Conservation (phyloP, 2,329 filamentous ascomycete genomes). For the Microdochium trichocladiopsis region DNA sequence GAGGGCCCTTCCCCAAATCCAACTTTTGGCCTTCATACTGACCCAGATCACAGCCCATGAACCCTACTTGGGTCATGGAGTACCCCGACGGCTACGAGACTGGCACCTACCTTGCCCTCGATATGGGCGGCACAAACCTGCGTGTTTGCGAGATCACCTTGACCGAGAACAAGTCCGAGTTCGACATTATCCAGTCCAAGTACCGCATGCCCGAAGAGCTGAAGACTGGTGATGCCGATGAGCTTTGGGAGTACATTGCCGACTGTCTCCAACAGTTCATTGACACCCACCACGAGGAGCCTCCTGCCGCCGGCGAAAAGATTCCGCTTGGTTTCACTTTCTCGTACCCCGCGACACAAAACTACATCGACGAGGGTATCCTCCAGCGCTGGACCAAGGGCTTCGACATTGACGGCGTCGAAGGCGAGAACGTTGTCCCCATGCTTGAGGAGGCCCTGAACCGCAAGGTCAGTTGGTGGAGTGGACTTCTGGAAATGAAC, state of each 20-base stretch:
- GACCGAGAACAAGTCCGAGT: constrained; percentile 80
- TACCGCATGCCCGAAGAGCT: constrained; percentile 92
- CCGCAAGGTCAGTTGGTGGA: constrained; percentile 45
- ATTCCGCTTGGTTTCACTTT: constrained; percentile 91
- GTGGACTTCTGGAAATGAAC: neutral
- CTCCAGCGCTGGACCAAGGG: constrained; percentile 97
- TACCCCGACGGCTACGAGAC: constrained; percentile 83
- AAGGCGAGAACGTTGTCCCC: constrained; percentile 84
- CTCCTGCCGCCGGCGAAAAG: constrained; percentile 47
- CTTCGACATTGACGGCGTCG: constrained; percentile 87
- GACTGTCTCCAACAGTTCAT: constrained; percentile 90
- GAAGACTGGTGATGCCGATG: constrained; percentile 75
- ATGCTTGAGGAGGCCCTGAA: constrained; percentile 75
- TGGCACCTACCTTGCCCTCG: constrained; percentile 81
- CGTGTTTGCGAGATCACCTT: constrained; percentile 90
- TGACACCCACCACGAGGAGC: constrained; percentile 71
- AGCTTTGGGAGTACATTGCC: constrained; percentile 92
- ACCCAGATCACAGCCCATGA: constrained; percentile 69
- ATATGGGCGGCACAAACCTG: constrained; percentile 95
- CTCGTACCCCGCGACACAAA: constrained; percentile 88
- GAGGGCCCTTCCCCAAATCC: constrained; percentile 24
- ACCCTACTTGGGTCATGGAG: constrained; percentile 91
- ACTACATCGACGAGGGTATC: constrained; percentile 88
- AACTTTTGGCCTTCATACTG: constrained; percentile 4
- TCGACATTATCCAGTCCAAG: constrained; percentile 93